These are phyloP conservation scores for Xylaria flabelliformis DNA, from an alignment of 495 filamentous ascomycete genomes.

Conservation along the genomic window DNA sequence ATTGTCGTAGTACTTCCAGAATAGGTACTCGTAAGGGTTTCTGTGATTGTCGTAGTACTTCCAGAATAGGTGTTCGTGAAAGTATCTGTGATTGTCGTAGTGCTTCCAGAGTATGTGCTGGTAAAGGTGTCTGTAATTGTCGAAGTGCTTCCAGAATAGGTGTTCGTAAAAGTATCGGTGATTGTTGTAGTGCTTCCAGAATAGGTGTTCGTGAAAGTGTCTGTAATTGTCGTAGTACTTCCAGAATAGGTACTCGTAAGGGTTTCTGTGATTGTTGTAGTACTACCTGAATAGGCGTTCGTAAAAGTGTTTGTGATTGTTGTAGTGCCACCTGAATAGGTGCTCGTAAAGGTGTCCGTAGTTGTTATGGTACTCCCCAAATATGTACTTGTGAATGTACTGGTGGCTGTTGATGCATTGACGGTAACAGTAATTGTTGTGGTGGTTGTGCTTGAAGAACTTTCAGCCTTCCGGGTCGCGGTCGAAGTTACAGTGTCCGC, in stretches of 20 bases:
- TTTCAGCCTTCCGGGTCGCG: neutral
- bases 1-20: constrained; percentile 22
- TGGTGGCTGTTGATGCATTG: neutral
- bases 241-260: neutral
- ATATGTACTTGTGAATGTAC: neutral
- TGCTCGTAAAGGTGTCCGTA: neutral
- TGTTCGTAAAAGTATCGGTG: constrained; percentile 19
- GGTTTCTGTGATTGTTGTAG: constrained; percentile 12
- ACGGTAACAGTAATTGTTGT: constrained; percentile 19
- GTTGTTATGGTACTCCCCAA: constrained; percentile 11
- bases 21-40: constrained; percentile 22
- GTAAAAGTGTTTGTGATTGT: constrained; percentile 25
- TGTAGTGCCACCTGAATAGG: neutral
- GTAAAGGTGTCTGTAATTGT: constrained; percentile 22
- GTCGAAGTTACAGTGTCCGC: constrained; percentile 14
- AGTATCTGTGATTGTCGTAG: neutral
- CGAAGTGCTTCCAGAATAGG: neutral
- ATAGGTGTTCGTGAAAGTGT: neutral
- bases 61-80: constrained; percentile 23
- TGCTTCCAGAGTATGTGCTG: constrained; percentile 10
- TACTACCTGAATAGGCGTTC: neutral
- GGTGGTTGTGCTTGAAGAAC: constrained; percentile 6
- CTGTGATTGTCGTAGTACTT: constrained; percentile 20
- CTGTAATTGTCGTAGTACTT: constrained; percentile 19
- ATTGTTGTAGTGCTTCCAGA: constrained; percentile 28